Evolutionary conservation across 108 stramenopile species (phyloP).

Genomic region (Stephanodiscus triporus): DNA sequence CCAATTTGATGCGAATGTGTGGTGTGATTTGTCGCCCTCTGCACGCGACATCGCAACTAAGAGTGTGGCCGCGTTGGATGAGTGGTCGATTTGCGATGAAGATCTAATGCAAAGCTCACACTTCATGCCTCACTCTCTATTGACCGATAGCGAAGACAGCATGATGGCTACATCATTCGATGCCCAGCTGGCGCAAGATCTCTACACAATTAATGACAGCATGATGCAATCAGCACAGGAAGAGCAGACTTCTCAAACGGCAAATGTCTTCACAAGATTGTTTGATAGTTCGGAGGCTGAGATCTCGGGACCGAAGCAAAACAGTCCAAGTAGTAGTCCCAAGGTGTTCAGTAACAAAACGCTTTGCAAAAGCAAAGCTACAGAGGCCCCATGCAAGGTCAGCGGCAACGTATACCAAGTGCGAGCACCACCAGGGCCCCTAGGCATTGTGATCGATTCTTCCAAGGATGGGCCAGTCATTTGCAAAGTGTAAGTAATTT

Average conservation of each 20-base stretch:
- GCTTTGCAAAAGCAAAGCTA: background rate
- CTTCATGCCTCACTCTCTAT: background rate
- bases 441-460: constrained; percentile 41
- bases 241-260: background rate
- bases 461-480: constrained; percentile 30
- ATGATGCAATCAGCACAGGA: background rate
- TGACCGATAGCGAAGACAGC: constrained; percentile 25
- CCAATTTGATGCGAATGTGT: too few relatives aligned
- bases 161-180: background rate
- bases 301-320: background rate
- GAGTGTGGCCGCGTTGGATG: constrained; percentile 3
- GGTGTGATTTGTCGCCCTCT: background rate
- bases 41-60: background rate
- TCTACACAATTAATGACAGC: background rate
- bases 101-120: background rate
- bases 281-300: background rate
- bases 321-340: background rate
- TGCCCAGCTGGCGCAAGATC: background rate
- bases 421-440: constrained; percentile 30
- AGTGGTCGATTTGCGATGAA: constrained; percentile 40
- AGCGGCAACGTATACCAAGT: constrained; percentile 33
- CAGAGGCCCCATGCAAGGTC: background rate
- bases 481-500: constrained; percentile 23
- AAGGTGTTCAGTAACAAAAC: constrained; percentile 19
- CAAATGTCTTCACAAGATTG: background rate